Base-by-base conservation (phyloP, 257 asterid species). In the Cinchona pubescens region DNA sequence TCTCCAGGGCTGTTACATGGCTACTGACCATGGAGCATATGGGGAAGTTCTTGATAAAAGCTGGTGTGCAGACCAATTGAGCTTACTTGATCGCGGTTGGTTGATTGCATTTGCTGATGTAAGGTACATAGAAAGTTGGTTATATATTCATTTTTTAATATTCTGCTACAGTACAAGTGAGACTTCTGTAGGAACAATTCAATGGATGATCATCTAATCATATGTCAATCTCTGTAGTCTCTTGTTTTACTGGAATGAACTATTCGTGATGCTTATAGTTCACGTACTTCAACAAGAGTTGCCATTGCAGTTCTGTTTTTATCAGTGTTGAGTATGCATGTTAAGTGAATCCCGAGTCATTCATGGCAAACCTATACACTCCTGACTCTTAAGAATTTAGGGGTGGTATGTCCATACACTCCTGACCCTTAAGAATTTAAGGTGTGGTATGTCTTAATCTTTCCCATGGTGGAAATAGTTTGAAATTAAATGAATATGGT, bases 31-130 rank as follows among this genome's bases (percentile, higher is more conserved):
- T 67, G 98, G 99, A 71, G 96, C 98, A 48, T 95, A 95, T 73
- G 97, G 96, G 19, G 96, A 95, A 75, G 83, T 66, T 72, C 83
- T 91, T 72, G 99, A 95, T 70, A 95, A 87, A 80, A 90, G 92
- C 83, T 95, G 99, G 98, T 95, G 96, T 84, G 71, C 89, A 8
- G 92, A 92, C 67, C 96, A 85, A 68, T 80, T 95, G 71, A 89
- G 97, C 89, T 86, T 95, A 60, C 96, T 95, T 32, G 94, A 95
- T 77, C 90, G 92, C 62, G 99, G 99, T 65, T 95, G 99, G 99
- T 75, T 91, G 76, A 84, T 92, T 74, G 98, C 96, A 71, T 95
- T 86, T 83, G 96, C 99, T 29, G 99, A 95, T 79, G 97, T 90
- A 75, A 92, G 99, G 98, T 94, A 84, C 62, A 37, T 64, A 21